Evolutionary conservation across 257 asterid genomes (phyloP).

Genomic region (Solanum stenotomum): DNA sequence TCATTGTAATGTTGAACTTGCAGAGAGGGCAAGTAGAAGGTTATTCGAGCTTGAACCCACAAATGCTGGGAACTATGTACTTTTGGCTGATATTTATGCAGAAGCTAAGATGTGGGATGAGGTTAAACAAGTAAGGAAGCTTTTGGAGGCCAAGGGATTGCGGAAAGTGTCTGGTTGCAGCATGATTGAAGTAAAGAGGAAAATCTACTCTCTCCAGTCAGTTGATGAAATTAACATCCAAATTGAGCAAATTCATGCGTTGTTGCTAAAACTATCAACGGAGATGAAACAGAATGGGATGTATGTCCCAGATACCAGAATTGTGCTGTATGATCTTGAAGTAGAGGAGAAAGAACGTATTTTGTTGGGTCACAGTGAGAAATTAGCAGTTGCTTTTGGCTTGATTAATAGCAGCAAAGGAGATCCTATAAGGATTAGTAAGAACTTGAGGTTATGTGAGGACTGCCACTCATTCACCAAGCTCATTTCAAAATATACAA

Average conservation of each 20-base stretch:
- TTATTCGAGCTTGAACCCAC: conserved; percentile 81
- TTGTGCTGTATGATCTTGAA: conserved; percentile 64
- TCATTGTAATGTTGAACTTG: conserved; percentile 69
- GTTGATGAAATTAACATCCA: conserved; percentile 73
- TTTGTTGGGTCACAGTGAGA: conserved; percentile 81
- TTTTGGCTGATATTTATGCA: conserved; percentile 74
- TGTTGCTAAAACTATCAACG: conserved; percentile 38
- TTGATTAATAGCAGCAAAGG: conserved; percentile 63
- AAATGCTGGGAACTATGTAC: conserved; percentile 89
- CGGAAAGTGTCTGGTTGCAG: conserved; percentile 80
- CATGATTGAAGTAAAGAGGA: conserved; percentile 70
- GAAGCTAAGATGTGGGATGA: conserved; percentile 83
- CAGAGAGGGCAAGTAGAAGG: conserved; percentile 58
- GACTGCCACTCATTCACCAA: conserved; percentile 84
- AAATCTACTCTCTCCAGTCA: conserved; percentile 39
- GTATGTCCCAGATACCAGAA: conserved; percentile 66
- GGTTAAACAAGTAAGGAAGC: conserved; percentile 60
- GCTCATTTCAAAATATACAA: conserved; percentile 50
- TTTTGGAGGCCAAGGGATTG: conserved; percentile 57
- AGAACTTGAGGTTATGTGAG: conserved; percentile 82
- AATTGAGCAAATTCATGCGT: conserved; percentile 63
- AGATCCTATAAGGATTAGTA: conserved; percentile 68
- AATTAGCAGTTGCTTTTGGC: conserved; percentile 82
- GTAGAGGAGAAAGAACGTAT: conserved; percentile 58
- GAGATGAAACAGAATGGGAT: conserved; percentile 69